Percentiles rank a stretch among this genome's conserved stretches.
Evolutionary conservation across 768 basidiomycete species (phyloP).

Genomic region (Daedalea quercina): DNA sequence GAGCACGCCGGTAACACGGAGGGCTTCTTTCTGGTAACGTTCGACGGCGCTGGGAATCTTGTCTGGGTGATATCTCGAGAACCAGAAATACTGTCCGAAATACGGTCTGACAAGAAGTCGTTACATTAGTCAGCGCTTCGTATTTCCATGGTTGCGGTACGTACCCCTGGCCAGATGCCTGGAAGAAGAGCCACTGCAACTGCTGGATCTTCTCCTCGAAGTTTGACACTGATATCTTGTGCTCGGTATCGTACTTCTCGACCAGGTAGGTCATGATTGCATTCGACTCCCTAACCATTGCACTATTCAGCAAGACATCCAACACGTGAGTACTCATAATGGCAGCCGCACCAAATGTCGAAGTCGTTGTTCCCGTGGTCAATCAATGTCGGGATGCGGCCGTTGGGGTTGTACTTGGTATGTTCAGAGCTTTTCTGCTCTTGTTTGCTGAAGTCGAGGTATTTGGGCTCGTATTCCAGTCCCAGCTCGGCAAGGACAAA

Average conservation of each 20-base stretch:
- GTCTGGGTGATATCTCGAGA: conserved; percentile 20
- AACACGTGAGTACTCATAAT: neutral
- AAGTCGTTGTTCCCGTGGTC: conserved; percentile 28
- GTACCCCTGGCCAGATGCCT: conserved; percentile 24
- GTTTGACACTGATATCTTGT: conserved; percentile 21
- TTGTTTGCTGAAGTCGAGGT: conserved; percentile 19
- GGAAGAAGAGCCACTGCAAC: conserved; percentile 40
- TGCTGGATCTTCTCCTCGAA: conserved; percentile 10
- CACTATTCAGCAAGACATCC: neutral
- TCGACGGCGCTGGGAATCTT: conserved; percentile 22
- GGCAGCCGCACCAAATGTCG: conserved; percentile 16
- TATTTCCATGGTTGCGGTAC: neutral
- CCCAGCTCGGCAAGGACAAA: conserved; percentile 22
- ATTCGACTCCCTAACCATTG: conserved; percentile 22
- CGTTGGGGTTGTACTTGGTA: conserved; percentile 26
- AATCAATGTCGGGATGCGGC: conserved; percentile 30
- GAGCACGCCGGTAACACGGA: conserved; percentile 21
- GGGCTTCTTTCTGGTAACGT: conserved; percentile 23
- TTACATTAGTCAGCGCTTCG: neutral
- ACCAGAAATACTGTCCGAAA: conserved; percentile 22
- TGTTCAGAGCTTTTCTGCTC: conserved; percentile 20
- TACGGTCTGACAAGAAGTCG: conserved; percentile 12
- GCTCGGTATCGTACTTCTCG: conserved; percentile 37
- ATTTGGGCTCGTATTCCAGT: conserved; percentile 20
- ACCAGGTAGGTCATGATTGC: conserved; percentile 38